phyloP scores from a whole-genome alignment of 495 filamentous ascomycete species.

The Xylaria sp. region DNA sequence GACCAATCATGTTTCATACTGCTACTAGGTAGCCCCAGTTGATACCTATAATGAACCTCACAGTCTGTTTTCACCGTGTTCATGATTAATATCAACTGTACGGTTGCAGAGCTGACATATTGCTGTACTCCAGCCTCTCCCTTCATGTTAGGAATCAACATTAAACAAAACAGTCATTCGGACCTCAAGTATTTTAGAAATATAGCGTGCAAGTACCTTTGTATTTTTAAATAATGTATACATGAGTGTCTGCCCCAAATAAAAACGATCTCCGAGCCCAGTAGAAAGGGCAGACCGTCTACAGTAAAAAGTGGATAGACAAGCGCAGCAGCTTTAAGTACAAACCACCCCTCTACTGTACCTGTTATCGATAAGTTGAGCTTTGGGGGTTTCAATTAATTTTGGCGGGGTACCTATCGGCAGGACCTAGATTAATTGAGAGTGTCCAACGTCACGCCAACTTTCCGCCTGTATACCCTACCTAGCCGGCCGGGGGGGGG shows the following conservation, averaged over 20 bases:
- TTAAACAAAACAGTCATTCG: too few species aligned
- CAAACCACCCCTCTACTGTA: background rate
- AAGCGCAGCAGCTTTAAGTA: background rate
- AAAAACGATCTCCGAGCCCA: too few species aligned
- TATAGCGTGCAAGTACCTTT: too few species aligned
- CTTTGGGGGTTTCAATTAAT: constrained; percentile 34
- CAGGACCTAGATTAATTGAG: background rate
- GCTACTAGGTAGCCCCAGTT: background rate
- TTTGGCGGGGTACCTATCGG: constrained; percentile 39
- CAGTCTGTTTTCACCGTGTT: background rate
- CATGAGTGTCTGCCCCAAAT: too few species aligned
- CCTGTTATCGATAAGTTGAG: constrained; percentile 23
- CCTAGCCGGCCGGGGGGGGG: too few species aligned
- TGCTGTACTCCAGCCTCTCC: too few species aligned
- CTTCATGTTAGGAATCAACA: too few species aligned
- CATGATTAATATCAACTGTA: too few species aligned
- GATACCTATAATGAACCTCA: constrained; percentile 8
- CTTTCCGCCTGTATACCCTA: background rate
- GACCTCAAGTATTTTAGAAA: too few species aligned
- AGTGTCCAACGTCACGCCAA: background rate
- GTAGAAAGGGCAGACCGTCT: background rate
- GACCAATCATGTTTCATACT: constrained; percentile 14
- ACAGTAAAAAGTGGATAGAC: background rate
- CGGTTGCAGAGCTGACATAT: too few species aligned
- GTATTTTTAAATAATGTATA: too few species aligned